phyloP scores from a whole-genome alignment of 2,329 filamentous ascomycete species.

The Cyclaneusma minus region DNA sequence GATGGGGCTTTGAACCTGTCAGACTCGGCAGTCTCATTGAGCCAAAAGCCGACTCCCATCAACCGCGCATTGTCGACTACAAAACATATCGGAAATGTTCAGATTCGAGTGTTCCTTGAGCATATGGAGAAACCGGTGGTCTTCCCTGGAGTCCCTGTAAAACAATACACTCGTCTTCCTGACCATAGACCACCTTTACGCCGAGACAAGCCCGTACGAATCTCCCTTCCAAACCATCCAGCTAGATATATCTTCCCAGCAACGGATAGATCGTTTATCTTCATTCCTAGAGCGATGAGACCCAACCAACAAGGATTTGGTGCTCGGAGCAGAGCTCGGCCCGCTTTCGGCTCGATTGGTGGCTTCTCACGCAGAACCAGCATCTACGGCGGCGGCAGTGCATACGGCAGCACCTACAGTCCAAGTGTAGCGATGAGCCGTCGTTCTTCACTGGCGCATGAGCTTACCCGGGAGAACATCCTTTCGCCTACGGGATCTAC shows the following conservation, averaged over 20 bases:
- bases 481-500: constrained; percentile 71
- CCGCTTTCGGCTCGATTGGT: constrained; percentile 51
- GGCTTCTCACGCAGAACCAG: constrained; percentile 69
- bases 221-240: constrained; percentile 67
- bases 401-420: constrained; percentile 64
- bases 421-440: constrained; percentile 81
- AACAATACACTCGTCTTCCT: constrained; percentile 84
- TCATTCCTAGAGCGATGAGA: constrained; percentile 84
- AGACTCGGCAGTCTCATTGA: constrained; percentile 9
- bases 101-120: constrained; percentile 68
- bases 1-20: constrained; percentile 6
- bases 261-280: constrained; percentile 85
- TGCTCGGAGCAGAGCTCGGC: constrained; percentile 54
- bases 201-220: constrained; percentile 88
- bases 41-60: constrained; percentile 38
- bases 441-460: constrained; percentile 62
- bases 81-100: constrained; percentile 68
- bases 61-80: constrained; percentile 73
- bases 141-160: constrained; percentile 65
- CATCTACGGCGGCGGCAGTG: constrained; percentile 52
- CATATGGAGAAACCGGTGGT: constrained; percentile 55
- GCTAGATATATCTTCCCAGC: constrained; percentile 87
- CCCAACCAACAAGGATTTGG: constrained; percentile 75
- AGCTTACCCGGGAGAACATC: constrained; percentile 54
- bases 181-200: constrained; percentile 88